phyloP scores from a whole-genome alignment of 768 basidiomycete species.

The Mycena amicta region DNA sequence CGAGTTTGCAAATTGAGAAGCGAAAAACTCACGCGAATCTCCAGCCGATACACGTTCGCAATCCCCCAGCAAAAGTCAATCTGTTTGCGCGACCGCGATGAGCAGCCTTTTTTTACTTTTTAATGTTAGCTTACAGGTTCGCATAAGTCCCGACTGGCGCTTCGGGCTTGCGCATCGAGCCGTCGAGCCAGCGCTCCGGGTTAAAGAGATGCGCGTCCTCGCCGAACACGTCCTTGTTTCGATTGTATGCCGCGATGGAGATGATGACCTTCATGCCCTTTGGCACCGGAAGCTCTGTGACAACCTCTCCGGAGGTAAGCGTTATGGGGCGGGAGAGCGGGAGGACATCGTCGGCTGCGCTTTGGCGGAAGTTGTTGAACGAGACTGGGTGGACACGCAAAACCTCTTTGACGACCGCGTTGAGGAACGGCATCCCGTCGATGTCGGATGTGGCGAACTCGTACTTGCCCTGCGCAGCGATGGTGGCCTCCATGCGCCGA shows the following conservation, averaged over 20 bases:
- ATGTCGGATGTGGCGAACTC: conserved; percentile 46
- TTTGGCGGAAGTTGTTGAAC: conserved; percentile 33
- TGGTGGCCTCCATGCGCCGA: conserved; percentile 32
- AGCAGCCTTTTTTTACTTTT: neutral
- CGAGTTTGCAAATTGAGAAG: neutral
- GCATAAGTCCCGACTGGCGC: conserved; percentile 33
- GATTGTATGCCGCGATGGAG: conserved; percentile 53
- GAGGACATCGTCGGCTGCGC: conserved; percentile 55
- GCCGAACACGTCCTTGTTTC: conserved; percentile 42
- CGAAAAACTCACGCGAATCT: conserved; percentile 28
- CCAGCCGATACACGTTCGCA: conserved; percentile 32
- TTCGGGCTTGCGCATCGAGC: conserved; percentile 27
- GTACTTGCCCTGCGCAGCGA: conserved; percentile 35
- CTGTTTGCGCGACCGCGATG: conserved; percentile 6
- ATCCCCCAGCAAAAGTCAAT: conserved; percentile 28
- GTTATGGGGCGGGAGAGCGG: conserved; percentile 34
- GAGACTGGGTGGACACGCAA: conserved; percentile 33
- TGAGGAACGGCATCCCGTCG: conserved; percentile 52
- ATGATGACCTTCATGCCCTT: conserved; percentile 52
- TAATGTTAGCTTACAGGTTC: conserved; percentile 34
- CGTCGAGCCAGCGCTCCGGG: conserved; percentile 42
- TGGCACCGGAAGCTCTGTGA: conserved; percentile 51
- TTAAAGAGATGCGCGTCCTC: conserved; percentile 42
- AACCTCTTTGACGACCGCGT: conserved; percentile 47
- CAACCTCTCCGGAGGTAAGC: conserved; percentile 22